Conservation (phyloP, 179 eudicot species). For the Vitellaria paradoxa region DNA sequence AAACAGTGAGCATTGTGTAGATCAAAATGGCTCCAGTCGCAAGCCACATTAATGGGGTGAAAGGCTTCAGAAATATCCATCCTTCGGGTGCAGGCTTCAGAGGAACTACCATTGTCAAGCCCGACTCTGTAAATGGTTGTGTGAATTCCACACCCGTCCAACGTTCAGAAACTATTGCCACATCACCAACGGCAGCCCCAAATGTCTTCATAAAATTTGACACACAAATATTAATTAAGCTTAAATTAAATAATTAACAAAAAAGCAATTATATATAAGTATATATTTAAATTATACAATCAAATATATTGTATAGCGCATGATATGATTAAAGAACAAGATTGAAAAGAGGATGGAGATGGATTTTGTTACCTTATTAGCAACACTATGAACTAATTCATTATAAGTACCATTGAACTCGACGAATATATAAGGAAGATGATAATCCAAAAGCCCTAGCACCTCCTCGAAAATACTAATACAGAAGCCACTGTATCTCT, state of each 20-base stretch:
- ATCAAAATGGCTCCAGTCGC: conserved; percentile 21
- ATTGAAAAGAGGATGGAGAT: background rate
- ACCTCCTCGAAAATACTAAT: conserved; percentile 35
- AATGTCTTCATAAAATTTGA: background rate
- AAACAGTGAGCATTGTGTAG: conserved; percentile 38
- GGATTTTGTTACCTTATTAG: conserved; percentile 30
- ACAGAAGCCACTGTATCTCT: conserved; percentile 32
- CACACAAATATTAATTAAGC: no score
- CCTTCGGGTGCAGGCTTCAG: conserved; percentile 17
- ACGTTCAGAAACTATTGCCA: conserved; percentile 38
- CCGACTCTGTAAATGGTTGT: conserved; percentile 39
- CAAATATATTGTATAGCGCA: background rate
- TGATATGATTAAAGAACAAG: background rate
- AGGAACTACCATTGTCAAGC: conserved; percentile 46
- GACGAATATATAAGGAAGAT: conserved; percentile 33
- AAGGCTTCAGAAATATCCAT: conserved; percentile 46
- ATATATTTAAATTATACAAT: no score
- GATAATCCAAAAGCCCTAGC: conserved; percentile 27
- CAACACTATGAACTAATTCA: conserved; percentile 33
- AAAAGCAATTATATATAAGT: no score
- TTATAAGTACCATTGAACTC: conserved; percentile 33
- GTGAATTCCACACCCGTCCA: conserved; percentile 41
- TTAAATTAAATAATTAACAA: no score
- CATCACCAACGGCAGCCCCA: conserved; percentile 43
- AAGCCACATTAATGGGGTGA: conserved; percentile 35